phyloP scores from a whole-genome alignment of 352 stramenopile species.

The Globisporangium spinosum region DNA sequence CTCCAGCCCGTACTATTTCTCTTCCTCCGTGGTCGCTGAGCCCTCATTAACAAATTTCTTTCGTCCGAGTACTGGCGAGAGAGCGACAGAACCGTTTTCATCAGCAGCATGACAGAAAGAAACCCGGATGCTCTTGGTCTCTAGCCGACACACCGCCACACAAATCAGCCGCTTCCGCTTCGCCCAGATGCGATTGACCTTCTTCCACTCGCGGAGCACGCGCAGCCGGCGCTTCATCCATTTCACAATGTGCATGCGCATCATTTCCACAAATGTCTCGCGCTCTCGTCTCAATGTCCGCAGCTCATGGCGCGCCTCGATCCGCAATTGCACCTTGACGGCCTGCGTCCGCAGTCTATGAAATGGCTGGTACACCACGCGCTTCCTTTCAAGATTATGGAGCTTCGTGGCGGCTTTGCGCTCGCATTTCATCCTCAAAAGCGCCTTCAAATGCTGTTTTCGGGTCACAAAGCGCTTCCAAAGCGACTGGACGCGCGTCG shows the following conservation, averaged over 20 bases:
- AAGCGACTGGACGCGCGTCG: slow-evolving; percentile 42
- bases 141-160: slow-evolving; percentile 25
- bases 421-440: slow-evolving; percentile 36
- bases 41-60: not conserved
- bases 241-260: slow-evolving; percentile 37
- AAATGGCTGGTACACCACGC: slow-evolving; percentile 23
- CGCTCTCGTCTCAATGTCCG: slow-evolving; percentile 32
- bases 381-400: slow-evolving; percentile 39
- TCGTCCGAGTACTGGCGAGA: not conserved
- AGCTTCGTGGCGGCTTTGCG: slow-evolving; percentile 39
- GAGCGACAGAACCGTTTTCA: not conserved
- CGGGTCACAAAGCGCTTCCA: slow-evolving; percentile 32
- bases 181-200: slow-evolving; percentile 42
- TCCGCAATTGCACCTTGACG: slow-evolving; percentile 21
- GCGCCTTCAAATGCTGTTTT: slow-evolving; percentile 13
- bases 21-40: not conserved
- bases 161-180: slow-evolving; percentile 39
- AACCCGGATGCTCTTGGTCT: slow-evolving; percentile 28
- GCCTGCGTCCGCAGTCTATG: slow-evolving; percentile 5
- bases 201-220: slow-evolving; percentile 45
- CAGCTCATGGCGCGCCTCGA: slow-evolving; percentile 37
- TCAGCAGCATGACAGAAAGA: slow-evolving; percentile 32
- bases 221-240: slow-evolving; percentile 50
- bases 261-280: slow-evolving; percentile 32
- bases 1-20: slow-evolving; percentile 20